Evolutionary conservation across 1,284 basidiomycete genomes (phyloP), one percentile per base, ranked within the genome.

Genomic region (Cryptococcus maquisensis): DNA sequence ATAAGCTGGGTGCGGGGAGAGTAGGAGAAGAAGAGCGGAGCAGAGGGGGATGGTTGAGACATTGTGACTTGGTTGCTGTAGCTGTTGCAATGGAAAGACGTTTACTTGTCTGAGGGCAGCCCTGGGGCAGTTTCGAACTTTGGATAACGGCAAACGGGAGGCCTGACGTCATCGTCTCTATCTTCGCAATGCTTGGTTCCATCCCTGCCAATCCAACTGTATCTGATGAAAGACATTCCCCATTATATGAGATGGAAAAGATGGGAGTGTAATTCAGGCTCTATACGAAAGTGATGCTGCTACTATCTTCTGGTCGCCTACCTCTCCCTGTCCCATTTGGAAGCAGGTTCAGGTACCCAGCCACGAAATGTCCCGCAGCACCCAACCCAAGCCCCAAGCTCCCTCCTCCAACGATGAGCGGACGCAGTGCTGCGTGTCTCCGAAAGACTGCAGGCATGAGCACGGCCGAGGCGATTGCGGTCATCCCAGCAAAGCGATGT

Each of bases 401-500:
- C 16, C 65, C 74, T 10, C 75, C 75, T 18, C 75, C 75, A 1
- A 67, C 45, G 0, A 72, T 62, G 16, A 75, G 61, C 8, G 41
- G 50, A 9, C 61, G 52, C 1, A 72, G 53, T 7, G 67, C 62
- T 13, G 74, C 74, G 26, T 73, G 62, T 16, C 55, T 52, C n/a
- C 73, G 65, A 55, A 75, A 69, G 44, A 75, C 40, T 9, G 75
- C 68, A 0, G 74, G 74, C 16, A 65, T 46, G 42, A 75, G 36
- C 13, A 77, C 53, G 8, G 62, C 68, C 7, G 65, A 65, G 8
- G 75, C 62, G 2, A 63, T 56, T 18, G 71, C 67, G 18, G 71
- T 71, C 36, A 75, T 77, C 26, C 73, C 45, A 0, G 71, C 71
- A 44, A 70, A 77, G 55, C 75, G 74, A 52, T 77, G 73, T 10